Evolutionary conservation across 2,329 filamentous ascomycete genomes (phyloP).

Genomic region (Alternaria metachromatica): DNA sequence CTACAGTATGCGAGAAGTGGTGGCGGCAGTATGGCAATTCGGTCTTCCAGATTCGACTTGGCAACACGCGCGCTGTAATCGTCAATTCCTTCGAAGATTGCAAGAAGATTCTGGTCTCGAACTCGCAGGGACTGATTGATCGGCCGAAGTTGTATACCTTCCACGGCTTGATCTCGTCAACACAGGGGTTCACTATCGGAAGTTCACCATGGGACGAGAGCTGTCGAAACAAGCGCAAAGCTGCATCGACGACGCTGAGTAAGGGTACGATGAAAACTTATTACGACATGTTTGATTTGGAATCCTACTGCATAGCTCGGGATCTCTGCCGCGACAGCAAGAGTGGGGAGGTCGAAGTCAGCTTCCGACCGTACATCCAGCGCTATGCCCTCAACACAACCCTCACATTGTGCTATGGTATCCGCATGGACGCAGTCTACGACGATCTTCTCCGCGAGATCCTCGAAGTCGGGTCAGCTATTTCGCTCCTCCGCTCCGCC

Average conservation of each 20-base stretch:
- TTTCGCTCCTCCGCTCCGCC: slow-evolving; percentile 58
- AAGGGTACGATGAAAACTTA: slow-evolving; percentile 57
- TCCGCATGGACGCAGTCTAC: slow-evolving; percentile 62
- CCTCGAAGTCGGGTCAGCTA: slow-evolving; percentile 60
- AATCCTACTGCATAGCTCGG: slow-evolving; percentile 59
- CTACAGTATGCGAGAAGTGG: slow-evolving; percentile 59
- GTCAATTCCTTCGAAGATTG: slow-evolving; percentile 62
- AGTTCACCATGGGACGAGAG: slow-evolving; percentile 61
- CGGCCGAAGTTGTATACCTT: slow-evolving; percentile 61
- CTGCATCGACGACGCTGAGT: slow-evolving; percentile 57
- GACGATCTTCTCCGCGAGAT: slow-evolving; percentile 61
- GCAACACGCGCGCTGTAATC: slow-evolving; percentile 61
- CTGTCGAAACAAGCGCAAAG: slow-evolving; percentile 61
- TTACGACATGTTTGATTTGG: slow-evolving; percentile 61
- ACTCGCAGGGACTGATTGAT: slow-evolving; percentile 60
- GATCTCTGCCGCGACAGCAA: slow-evolving; percentile 56
- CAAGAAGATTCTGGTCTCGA: slow-evolving; percentile 57
- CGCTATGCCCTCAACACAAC: slow-evolving; percentile 63
- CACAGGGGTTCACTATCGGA: slow-evolving; percentile 63
- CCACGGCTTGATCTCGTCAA: slow-evolving; percentile 58
- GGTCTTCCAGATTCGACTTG: slow-evolving; percentile 61
- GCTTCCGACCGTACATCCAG: slow-evolving; percentile 60
- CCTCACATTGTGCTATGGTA: slow-evolving; percentile 62
- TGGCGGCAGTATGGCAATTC: slow-evolving; percentile 57
- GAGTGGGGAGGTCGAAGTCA: slow-evolving; percentile 52